Conservation (phyloP, 441 rosid genomes). For the Kokia cookei region DNA sequence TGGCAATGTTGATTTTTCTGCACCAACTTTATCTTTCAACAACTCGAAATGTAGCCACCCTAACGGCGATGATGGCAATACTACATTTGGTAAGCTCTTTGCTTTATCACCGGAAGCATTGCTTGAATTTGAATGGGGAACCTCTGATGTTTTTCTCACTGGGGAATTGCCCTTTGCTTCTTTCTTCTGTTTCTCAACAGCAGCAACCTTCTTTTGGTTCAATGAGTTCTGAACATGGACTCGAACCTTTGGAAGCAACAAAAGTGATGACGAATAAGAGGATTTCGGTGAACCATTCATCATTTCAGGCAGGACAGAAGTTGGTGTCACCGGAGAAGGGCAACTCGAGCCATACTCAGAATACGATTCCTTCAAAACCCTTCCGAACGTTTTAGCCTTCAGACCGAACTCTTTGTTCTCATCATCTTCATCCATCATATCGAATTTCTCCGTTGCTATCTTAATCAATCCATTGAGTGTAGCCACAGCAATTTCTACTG, state of each 20-base stretch:
- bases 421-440: constrained; percentile 62
- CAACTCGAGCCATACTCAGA: constrained; percentile 38
- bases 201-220: constrained; percentile 14
- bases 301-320: constrained; percentile 67
- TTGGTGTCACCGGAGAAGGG: constrained; percentile 71
- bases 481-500: constrained; percentile 59
- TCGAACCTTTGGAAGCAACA: constrained; percentile 38
- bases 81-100: neutral
- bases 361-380: constrained; percentile 29
- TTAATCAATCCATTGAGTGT: constrained; percentile 59
- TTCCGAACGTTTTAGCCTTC: constrained; percentile 17
- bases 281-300: constrained; percentile 23
- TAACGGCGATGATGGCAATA: neutral
- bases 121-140: neutral
- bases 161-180: constrained; percentile 1
- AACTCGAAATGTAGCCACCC: too few species aligned
- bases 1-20: too few species aligned
- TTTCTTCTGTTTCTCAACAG: constrained; percentile 6
- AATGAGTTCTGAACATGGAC: constrained; percentile 16
- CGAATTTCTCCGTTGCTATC: constrained; percentile 50
- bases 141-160: neutral
- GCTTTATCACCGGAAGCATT: neutral
- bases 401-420: constrained; percentile 25
- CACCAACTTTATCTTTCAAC: too few species aligned
- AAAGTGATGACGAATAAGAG: constrained; percentile 44